Percentiles rank a stretch among this genome's conserved stretches.
These are phyloP conservation scores for Colletotrichum lini DNA, from an alignment of 2,329 filamentous ascomycete species.

Conservation along the genomic window DNA sequence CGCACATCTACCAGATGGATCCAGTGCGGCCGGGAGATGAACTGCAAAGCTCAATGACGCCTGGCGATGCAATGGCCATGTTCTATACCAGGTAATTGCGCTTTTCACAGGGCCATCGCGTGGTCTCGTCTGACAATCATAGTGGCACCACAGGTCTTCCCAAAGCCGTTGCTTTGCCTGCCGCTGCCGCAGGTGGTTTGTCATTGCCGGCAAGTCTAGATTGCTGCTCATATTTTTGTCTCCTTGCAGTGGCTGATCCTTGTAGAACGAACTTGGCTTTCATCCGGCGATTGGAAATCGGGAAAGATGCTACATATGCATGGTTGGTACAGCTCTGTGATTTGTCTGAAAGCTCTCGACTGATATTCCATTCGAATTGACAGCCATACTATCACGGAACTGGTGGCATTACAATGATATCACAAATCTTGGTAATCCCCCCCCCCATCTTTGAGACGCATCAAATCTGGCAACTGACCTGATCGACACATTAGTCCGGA, in stretches of 20 bases:
- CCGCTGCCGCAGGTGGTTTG: conserved; percentile 55
- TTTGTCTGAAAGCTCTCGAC: background rate
- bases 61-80: conserved; percentile 71
- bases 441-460: conserved; percentile 45
- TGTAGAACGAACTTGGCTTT: conserved; percentile 14
- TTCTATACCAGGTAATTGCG: conserved; percentile 73
- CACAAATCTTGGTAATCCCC: conserved; percentile 64
- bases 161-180: conserved; percentile 77
- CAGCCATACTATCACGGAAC: conserved; percentile 78
- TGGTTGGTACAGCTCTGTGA: background rate
- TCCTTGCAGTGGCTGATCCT: background rate
- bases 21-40: conserved; percentile 68
- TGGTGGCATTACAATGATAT: conserved; percentile 72
- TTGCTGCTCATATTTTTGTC: background rate
- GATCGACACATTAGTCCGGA: conserved; percentile 46
- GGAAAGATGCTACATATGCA: conserved; percentile 31
- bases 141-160: conserved; percentile 83
- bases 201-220: background rate
- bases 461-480: conserved; percentile 37
- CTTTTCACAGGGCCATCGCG: rapidly evolving
- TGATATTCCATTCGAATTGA: conserved; percentile 31
- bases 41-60: conserved; percentile 66
- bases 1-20: conserved; percentile 60
- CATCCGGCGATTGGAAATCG: background rate
- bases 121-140: background rate